Percentiles rank a stretch among this genome's conserved stretches.
These are phyloP conservation scores for Xylaria multiplex DNA, from an alignment of 2,329 filamentous ascomycete genomes.

Conservation along the genomic window DNA sequence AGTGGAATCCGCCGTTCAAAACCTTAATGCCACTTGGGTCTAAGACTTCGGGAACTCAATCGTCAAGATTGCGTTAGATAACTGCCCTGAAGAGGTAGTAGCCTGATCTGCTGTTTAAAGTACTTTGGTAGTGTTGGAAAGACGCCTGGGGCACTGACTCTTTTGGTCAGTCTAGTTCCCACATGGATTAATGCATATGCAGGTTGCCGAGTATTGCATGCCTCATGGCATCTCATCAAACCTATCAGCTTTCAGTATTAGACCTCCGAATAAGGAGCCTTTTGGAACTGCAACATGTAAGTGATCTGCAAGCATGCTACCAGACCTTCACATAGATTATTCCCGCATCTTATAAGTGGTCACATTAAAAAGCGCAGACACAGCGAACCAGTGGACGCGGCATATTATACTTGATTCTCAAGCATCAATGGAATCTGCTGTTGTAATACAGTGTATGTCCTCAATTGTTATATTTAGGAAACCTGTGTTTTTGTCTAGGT, in stretches of 20 bases:
- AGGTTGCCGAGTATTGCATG: conserved; percentile 6
- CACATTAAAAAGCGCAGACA: background rate
- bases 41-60: conserved; percentile 10
- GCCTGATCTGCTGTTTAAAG: background rate
- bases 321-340: background rate
- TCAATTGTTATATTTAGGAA: conserved; percentile 11
- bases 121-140: background rate
- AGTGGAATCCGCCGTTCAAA: background rate
- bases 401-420: background rate
- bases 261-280: background rate
- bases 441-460: background rate
- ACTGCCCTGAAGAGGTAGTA: background rate
- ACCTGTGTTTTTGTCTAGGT: conserved; percentile 27
- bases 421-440: background rate
- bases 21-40: background rate
- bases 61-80: background rate
- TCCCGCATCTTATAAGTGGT: conserved; percentile 6
- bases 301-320: background rate
- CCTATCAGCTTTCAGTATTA: background rate
- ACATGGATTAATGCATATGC: conserved; percentile 11
- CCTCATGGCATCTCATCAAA: background rate
- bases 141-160: too few relatives aligned
- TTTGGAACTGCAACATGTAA: background rate
- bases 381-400: background rate
- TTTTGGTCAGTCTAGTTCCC: background rate